Conservation (phyloP, 768 basidiomycete genomes). For the Agaricus blazei region DNA sequence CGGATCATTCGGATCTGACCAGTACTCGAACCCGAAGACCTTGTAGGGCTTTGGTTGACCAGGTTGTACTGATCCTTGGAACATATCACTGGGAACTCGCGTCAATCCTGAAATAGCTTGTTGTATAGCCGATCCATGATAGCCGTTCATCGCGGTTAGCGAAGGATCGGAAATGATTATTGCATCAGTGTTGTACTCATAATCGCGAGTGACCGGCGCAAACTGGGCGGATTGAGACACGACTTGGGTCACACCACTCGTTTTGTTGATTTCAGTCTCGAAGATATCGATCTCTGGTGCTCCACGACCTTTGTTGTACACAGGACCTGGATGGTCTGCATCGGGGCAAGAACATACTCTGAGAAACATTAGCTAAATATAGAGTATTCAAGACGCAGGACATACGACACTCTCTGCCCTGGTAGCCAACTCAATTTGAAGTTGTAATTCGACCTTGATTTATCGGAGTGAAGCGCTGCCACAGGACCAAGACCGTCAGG, state of each 20-base stretch:
- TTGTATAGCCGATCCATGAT: slow-evolving; percentile 53
- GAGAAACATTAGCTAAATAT: not conserved
- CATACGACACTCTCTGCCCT: slow-evolving; percentile 73
- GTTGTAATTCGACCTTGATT: slow-evolving; percentile 47
- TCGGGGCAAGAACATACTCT: slow-evolving; percentile 74
- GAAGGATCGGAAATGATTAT: slow-evolving; percentile 28
- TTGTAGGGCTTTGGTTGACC: slow-evolving; percentile 24
- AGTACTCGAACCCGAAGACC: slow-evolving; percentile 67
- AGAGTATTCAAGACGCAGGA: slow-evolving; percentile 10
- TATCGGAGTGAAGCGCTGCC: slow-evolving; percentile 51
- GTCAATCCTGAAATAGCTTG: slow-evolving; percentile 50
- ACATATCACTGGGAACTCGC: slow-evolving; percentile 44
- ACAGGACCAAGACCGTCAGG: slow-evolving; percentile 48
- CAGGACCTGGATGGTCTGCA: slow-evolving; percentile 76
- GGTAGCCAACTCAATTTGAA: slow-evolving; percentile 65
- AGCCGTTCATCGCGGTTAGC: slow-evolving; percentile 31
- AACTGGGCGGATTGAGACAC: slow-evolving; percentile 77
- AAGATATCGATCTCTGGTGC: slow-evolving; percentile 83
- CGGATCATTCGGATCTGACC: slow-evolving; percentile 50
- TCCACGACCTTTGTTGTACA: slow-evolving; percentile 48
- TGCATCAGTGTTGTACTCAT: slow-evolving; percentile 28
- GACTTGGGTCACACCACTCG: slow-evolving; percentile 36
- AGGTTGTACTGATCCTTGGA: slow-evolving; percentile 37
- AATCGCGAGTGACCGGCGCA: slow-evolving; percentile 48
- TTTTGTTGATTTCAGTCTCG: slow-evolving; percentile 68